Percentiles rank a stretch among this genome's conserved stretches.
These are phyloP conservation scores for Cladophialophora chaetospira DNA, from an alignment of 2,329 filamentous ascomycete genomes.

Conservation along the genomic window DNA sequence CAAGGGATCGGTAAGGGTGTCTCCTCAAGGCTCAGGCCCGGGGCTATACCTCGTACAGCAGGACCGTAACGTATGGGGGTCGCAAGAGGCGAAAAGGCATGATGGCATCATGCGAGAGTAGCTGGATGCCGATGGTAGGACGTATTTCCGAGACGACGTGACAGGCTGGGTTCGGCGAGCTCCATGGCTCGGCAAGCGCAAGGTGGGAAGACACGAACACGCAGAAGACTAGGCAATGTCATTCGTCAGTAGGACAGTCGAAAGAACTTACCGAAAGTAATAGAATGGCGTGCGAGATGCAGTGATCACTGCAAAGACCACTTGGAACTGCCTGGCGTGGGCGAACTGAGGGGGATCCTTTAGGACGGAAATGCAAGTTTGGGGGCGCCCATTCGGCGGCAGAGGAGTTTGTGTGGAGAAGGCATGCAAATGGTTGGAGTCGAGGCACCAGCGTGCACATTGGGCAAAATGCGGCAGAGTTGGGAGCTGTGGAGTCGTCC, in stretches of 20 bases:
- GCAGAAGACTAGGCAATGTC: neutral
- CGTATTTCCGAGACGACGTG: neutral
- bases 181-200: slow-evolving; percentile 7
- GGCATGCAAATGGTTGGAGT: neutral
- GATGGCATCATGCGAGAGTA: slow-evolving; percentile 14
- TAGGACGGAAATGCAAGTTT: neutral
- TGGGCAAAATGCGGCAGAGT: slow-evolving; percentile 5
- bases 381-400: slow-evolving; percentile 2
- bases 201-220: neutral
- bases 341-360: slow-evolving; percentile 5
- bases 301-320: neutral
- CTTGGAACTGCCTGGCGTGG: neutral
- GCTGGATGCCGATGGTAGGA: slow-evolving; percentile 1
- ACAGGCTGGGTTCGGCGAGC: slow-evolving; percentile 2
- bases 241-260: slow-evolving; percentile 1
- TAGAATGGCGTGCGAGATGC: slow-evolving; percentile 10
- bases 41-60: slow-evolving; percentile 5
- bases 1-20: neutral
- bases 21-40: neutral
- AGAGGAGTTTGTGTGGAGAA: slow-evolving; percentile 8
- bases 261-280: neutral
- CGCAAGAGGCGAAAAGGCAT: slow-evolving; percentile 5
- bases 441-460: slow-evolving; percentile 2
- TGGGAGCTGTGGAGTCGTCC: slow-evolving; percentile 5
- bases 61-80: neutral